These are phyloP conservation scores for Eucalyptus tenuipes DNA, from an alignment of 345 rosid species.

Conservation along the genomic window DNA sequence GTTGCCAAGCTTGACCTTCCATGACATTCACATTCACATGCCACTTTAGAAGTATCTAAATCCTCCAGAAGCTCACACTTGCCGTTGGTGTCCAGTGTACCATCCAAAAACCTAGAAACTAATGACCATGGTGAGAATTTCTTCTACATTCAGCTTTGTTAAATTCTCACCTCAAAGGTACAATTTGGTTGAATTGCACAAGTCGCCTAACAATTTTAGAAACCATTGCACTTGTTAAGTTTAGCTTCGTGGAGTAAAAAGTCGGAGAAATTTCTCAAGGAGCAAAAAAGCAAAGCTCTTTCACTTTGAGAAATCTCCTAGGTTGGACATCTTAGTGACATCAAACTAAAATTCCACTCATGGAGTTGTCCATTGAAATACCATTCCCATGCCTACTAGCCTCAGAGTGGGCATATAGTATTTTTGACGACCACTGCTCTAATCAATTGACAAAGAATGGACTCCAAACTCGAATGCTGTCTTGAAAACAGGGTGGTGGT, in stretches of 20 bases:
- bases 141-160: not conserved
- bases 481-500: not conserved
- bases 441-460: not conserved
- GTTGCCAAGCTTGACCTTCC: slow-evolving; percentile 21
- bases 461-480: not conserved
- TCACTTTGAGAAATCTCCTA: not conserved
- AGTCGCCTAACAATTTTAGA: not conserved
- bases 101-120: slow-evolving; percentile 61
- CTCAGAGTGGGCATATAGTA: not conserved
- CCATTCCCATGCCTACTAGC: not conserved
- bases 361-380: not conserved
- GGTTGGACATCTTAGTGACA: not conserved
- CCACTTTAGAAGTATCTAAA: slow-evolving; percentile 13
- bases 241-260: not conserved
- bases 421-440: not conserved
- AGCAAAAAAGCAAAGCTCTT: not conserved
- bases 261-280: not conserved
- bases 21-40: slow-evolving; percentile 7
- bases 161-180: not conserved
- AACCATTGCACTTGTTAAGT: not conserved
- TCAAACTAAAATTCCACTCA: not conserved
- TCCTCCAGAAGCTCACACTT: slow-evolving; percentile 14
- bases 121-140: not conserved
- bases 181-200: not conserved
- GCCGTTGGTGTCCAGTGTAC: slow-evolving; percentile 35